These are phyloP conservation scores for Spinacia oleracea DNA, from an alignment of 179 eudicot genomes.

Conservation along the genomic window DNA sequence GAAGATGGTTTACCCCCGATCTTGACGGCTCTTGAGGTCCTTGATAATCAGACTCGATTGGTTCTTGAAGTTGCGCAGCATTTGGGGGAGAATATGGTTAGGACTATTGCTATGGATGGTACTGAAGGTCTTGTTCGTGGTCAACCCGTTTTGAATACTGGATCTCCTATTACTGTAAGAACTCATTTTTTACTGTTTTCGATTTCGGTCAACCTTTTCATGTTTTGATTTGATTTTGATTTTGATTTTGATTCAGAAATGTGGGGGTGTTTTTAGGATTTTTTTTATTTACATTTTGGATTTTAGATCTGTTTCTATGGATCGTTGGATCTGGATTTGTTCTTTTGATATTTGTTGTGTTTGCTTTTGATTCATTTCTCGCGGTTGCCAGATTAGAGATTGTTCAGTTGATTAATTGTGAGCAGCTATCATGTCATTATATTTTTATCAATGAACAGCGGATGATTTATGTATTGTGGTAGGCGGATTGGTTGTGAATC, in stretches of 20 bases:
- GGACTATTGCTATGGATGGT: conserved; percentile 98
- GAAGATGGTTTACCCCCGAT: conserved; percentile 86
- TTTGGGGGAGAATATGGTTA: conserved; percentile 84
- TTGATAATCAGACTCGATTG: conserved; percentile 74
- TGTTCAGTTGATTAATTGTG: neutral
- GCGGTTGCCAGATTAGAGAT: neutral
- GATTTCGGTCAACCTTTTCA: neutral
- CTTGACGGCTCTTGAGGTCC: conserved; percentile 85
- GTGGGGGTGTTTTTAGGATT: neutral
- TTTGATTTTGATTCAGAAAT: neutral
- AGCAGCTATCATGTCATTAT: neutral
- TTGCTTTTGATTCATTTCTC: neutral
- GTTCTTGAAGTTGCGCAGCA: conserved; percentile 95
- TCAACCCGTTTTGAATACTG: conserved; percentile 83
- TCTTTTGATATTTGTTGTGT: neutral
- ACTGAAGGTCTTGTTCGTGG: conserved; percentile 93
- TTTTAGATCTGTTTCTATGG: conserved; percentile 20
- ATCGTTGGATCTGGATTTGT: conserved; percentile 16
- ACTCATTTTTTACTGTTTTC: neutral
- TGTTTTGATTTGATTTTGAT: too few species aligned
- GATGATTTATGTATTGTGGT: neutral
- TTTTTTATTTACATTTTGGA: neutral
- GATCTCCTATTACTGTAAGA: conserved; percentile 86
- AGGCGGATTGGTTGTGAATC: neutral
- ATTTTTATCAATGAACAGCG: neutral